Conservation (phyloP, 2,329 filamentous ascomycete genomes). For the Fusarium sp. region DNA sequence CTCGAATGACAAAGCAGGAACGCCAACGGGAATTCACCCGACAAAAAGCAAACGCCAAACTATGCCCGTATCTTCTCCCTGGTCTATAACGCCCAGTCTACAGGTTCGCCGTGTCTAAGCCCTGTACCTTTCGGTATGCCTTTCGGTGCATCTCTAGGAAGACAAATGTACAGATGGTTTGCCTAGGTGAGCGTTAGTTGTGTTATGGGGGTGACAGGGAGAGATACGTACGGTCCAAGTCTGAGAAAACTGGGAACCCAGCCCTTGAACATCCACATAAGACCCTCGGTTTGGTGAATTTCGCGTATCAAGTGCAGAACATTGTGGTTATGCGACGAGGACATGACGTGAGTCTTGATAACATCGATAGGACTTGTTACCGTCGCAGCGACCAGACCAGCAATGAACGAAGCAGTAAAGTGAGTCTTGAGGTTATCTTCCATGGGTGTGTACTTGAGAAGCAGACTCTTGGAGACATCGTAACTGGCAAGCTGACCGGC, state of each 20-base stretch:
- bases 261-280: constrained; percentile 89
- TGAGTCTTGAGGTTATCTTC: constrained; percentile 82
- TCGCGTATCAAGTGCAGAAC: constrained; percentile 74
- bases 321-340: constrained; percentile 66
- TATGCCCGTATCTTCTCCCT: constrained; percentile 29
- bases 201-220: not conserved
- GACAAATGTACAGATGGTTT: constrained; percentile 89
- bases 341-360: constrained; percentile 92
- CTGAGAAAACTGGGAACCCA: constrained; percentile 85
- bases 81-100: constrained; percentile 47
- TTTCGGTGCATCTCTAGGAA: constrained; percentile 91
- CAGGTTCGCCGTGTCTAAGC: constrained; percentile 50
- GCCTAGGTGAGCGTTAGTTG: constrained; percentile 61
- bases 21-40: constrained; percentile 46
- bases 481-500: constrained; percentile 87
- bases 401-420: constrained; percentile 82
- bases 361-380: constrained; percentile 90
- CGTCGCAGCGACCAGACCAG: constrained; percentile 87
- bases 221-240: constrained; percentile 70
- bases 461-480: constrained; percentile 81
- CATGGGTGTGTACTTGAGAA: constrained; percentile 77
- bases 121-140: constrained; percentile 73
- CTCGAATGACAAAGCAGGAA: constrained; percentile 33
- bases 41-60: constrained; percentile 47
- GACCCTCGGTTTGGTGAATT: constrained; percentile 79